Percentiles rank a stretch among this genome's conserved stretches.
Evolutionary conservation across 2,329 filamentous ascomycete species (phyloP).

Genomic region (Fusarium tupiense): DNA sequence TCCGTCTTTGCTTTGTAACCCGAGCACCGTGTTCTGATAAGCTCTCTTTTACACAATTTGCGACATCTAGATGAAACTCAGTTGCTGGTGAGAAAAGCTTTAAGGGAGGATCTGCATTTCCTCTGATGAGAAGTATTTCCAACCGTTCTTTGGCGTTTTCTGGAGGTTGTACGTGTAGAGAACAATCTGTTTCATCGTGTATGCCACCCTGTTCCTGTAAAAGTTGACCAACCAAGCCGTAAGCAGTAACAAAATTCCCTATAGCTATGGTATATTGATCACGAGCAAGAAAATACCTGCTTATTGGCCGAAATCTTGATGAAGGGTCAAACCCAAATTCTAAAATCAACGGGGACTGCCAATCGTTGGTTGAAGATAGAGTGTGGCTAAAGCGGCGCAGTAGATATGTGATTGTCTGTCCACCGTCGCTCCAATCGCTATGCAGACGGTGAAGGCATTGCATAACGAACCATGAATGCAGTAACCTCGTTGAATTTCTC

Average conservation of each 20-base stretch:
- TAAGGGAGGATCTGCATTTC: rapidly evolving
- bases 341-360: background rate
- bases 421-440: rapidly evolving
- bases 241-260: background rate
- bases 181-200: too few relatives aligned
- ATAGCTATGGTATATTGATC: background rate
- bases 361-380: rapidly evolving
- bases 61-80: background rate
- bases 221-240: background rate
- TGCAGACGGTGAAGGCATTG: rapidly evolving
- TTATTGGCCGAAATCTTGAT: background rate
- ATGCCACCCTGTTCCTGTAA: too few relatives aligned
- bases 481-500: rapidly evolving
- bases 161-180: rapidly evolving
- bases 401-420: rapidly evolving
- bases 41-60: too few relatives aligned
- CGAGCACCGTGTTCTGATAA: rapidly evolving
- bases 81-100: background rate
- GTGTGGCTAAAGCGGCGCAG: background rate
- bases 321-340: rapidly evolving
- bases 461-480: background rate
- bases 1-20: rapidly evolving
- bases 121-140: rapidly evolving
- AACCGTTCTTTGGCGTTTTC: background rate
- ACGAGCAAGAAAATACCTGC: too few relatives aligned